phyloP scores from a whole-genome alignment of 805 yeast genomes.

The Myxozyma neotropica region DNA sequence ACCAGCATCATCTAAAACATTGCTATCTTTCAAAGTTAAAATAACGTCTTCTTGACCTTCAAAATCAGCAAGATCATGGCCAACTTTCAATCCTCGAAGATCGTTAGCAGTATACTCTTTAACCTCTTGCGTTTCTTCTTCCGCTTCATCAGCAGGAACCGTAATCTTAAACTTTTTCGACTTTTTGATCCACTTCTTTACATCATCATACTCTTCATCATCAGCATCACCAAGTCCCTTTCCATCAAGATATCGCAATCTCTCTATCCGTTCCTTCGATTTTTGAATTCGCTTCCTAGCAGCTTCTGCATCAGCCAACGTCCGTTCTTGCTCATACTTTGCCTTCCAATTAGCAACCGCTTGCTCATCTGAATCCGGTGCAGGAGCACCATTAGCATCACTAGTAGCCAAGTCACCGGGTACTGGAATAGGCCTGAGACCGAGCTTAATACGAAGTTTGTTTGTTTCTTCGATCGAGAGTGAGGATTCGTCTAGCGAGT shows the following conservation, averaged over 20 bases:
- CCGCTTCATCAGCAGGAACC: conserved; percentile 15
- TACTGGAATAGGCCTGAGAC: conserved; percentile 55
- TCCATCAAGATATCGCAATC: conserved; percentile 37
- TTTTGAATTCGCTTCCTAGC: conserved; percentile 34
- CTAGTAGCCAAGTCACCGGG: conserved; percentile 7
- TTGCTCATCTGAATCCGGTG: conserved; percentile 40
- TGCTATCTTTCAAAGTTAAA: conserved; percentile 60
- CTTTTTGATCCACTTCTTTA: conserved; percentile 49
- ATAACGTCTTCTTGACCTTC: conserved; percentile 48
- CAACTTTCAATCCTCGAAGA: conserved; percentile 48
- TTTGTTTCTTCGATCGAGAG: conserved; percentile 32
- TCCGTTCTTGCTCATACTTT: conserved; percentile 43
- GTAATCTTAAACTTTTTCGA: conserved; percentile 32
- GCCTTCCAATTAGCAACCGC: conserved; percentile 46
- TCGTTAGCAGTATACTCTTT: conserved; percentile 39
- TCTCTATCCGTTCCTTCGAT: conserved; percentile 35
- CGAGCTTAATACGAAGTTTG: conserved; percentile 45
- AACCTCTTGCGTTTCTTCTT: conserved; percentile 6
- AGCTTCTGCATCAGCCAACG: conserved; percentile 38
- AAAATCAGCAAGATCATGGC: conserved; percentile 51
- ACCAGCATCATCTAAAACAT: conserved; percentile 42
- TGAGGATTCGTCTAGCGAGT: conserved; percentile 21
- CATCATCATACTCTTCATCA: conserved; percentile 40
- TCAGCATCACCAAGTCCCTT: conserved; percentile 37
- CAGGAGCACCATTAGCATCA: not conserved